phyloP scores from a whole-genome alignment of 192 early-diverging fungal species.

The Coemansia sp. region DNA sequence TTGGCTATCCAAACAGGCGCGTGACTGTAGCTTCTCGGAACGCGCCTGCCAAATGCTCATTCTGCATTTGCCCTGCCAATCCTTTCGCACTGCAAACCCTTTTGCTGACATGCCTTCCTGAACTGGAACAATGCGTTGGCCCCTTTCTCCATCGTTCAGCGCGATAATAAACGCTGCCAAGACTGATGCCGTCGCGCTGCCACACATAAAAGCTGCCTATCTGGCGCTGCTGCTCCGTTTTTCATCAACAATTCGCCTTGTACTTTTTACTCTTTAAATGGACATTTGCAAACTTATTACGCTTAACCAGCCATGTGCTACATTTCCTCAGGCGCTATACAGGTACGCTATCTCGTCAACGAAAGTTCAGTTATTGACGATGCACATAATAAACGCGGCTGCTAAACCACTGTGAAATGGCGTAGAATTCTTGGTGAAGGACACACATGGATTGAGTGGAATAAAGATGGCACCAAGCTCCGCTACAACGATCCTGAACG shows the following conservation, averaged over 20 bases:
- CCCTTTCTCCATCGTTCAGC: conserved; percentile 15
- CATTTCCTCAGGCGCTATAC: conserved; percentile 52
- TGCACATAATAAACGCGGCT: too few relatives aligned
- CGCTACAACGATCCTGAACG: conserved; percentile 51
- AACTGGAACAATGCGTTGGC: conserved; percentile 13
- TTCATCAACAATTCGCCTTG: conserved; percentile 1
- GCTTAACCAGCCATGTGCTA: conserved; percentile 37
- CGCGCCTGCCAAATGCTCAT: conserved; percentile 4
- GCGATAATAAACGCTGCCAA: conserved; percentile 29
- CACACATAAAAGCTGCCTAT: conserved; percentile 2
- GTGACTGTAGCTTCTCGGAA: conserved; percentile 52
- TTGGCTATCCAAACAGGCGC: conserved; percentile 6
- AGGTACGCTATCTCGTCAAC: conserved; percentile 5
- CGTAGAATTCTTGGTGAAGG: conserved; percentile 39
- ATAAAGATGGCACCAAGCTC: conserved; percentile 41
- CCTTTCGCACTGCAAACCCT: conserved; percentile 6
- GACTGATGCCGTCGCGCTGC: conserved; percentile 8
- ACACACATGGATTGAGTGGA: conserved; percentile 51
- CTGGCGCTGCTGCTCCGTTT: background rate
- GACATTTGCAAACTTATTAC: conserved; percentile 49
- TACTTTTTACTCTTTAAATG: conserved; percentile 17
- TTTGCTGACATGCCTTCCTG: conserved; percentile 9
- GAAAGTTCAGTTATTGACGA: too few relatives aligned
- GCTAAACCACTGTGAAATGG: background rate
- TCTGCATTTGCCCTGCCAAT: conserved; percentile 15